Evolutionary conservation across 2,329 filamentous ascomycete species (phyloP).

Genomic region (Xylaria sp.): DNA sequence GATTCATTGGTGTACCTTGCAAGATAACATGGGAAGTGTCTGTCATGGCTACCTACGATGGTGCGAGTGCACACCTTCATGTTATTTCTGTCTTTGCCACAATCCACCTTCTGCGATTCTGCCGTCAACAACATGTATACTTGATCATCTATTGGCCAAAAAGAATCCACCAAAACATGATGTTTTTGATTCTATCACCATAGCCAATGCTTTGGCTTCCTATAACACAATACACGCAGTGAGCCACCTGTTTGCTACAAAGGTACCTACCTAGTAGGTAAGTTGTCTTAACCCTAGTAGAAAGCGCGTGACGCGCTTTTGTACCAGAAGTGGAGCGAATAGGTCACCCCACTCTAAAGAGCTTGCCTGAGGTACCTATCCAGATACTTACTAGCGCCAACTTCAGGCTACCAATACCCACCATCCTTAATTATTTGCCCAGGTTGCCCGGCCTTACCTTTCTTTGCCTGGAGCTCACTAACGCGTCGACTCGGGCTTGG

Average conservation of each 20-base stretch:
- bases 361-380: slow-evolving; percentile 27
- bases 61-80: background rate
- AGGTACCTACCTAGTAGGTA: no score
- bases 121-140: background rate
- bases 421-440: background rate
- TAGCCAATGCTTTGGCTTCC: background rate
- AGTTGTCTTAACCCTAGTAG: no score
- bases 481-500: slow-evolving; percentile 40
- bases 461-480: background rate
- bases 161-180: background rate
- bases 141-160: background rate
- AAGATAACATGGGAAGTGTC: background rate
- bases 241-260: no score
- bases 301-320: slow-evolving; percentile 6
- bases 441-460: slow-evolving; percentile 1
- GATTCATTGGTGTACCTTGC: background rate
- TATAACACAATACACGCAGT: no score
- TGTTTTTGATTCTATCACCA: no score
- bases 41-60: background rate
- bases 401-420: slow-evolving; percentile 14
- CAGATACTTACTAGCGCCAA: background rate
- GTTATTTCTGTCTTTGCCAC: background rate
- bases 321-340: background rate
- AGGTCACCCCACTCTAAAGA: slow-evolving; percentile 34
- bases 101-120: background rate